Base-by-base conservation (phyloP, 2,329 filamentous ascomycete species). In the Dothiorella sarmentorum region DNA sequence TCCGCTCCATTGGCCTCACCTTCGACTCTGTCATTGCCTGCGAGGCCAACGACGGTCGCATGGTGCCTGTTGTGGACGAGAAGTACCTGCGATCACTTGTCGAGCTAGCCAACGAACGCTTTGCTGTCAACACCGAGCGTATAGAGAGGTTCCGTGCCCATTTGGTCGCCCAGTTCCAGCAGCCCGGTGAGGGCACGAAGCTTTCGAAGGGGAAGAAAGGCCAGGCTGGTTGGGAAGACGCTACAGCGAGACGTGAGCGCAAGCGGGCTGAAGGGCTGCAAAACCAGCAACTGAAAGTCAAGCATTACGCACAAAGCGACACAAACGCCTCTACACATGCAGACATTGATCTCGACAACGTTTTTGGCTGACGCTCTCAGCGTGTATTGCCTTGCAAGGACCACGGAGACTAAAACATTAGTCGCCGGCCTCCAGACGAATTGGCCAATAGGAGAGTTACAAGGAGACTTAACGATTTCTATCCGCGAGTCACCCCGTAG, bases 11-110 rank as follows among this genome's bases (percentile, higher is more conserved):
- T 72, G 92, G 92, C 0, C 79, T 97, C 1, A 83, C 85, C 0
- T 84, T 97, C 61, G 90, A 96, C 73, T 90, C 89, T 1, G 80
- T 97, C 24, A 81, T 97, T 29, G 93, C 90, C 0, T 79, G 75
- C 44, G 67, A 75, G 56, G 65, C 72, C 47, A 60, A 69, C 3
- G 55, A 65, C 6, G 69, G 81, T 18, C 71, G 68, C 3, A 63
- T 75, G 61, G 77, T 81, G 33, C 42, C 51, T 17, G 67, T 76
- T 20, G 89, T 96, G 1, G 78, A 84, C 1, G 80, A 86, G 31
- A 76, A 77, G 7, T 91, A 94, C 67, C 79, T 97, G 4, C 75
- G 75, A 40, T 84, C 82, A 60, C 76, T 97, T 13, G 74, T 92
- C 11, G 72, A 75, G 3, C 82, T 96, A 58, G 85, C 87, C 7